These are phyloP conservation scores for Cairneyella variabilis DNA, from an alignment of 495 filamentous ascomycete genomes.

Conservation along the genomic window DNA sequence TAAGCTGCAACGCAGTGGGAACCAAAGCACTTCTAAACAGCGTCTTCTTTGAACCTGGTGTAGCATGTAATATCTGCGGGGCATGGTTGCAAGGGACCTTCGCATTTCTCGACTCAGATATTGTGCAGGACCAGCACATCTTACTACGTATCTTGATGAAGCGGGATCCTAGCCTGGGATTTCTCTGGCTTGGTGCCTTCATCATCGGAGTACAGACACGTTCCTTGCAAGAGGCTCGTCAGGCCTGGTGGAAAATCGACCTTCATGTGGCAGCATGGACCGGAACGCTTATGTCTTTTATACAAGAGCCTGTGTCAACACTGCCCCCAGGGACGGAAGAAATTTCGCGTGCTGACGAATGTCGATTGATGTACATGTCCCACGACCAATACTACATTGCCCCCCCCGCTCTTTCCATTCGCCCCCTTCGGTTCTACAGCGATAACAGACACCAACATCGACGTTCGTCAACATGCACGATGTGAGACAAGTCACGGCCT, in stretches of 20 bases:
- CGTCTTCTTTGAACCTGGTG: conserved; percentile 20
- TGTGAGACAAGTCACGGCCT: conserved; percentile 18
- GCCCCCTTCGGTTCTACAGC: conserved; percentile 21
- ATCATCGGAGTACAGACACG: conserved; percentile 17
- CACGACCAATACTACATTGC: conserved; percentile 19
- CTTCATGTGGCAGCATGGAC: conserved; percentile 22
- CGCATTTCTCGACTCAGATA: conserved; percentile 23
- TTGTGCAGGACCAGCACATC: conserved; percentile 14
- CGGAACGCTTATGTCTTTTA: conserved; percentile 24
- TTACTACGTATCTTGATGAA: conserved; percentile 18
- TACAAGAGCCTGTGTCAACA: conserved; percentile 17
- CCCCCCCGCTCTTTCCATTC: conserved; percentile 24
- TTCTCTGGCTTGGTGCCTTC: conserved; percentile 23
- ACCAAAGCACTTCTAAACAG: conserved; percentile 21
- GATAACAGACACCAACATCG: conserved; percentile 19
- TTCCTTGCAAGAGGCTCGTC: conserved; percentile 16
- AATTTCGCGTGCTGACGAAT: conserved; percentile 23
- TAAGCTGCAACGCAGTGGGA: conserved; percentile 24
- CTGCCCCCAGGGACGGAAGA: conserved; percentile 8
- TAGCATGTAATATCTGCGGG: conserved; percentile 23
- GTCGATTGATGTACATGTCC: conserved; percentile 22
- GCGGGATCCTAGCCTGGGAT: conserved; percentile 17
- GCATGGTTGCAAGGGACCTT: conserved; percentile 21
- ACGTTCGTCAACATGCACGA: conserved; percentile 21
- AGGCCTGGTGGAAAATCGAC: conserved; percentile 22